Conservation (phyloP, 2,329 filamentous ascomycete species). For the Xylaria sp. region DNA sequence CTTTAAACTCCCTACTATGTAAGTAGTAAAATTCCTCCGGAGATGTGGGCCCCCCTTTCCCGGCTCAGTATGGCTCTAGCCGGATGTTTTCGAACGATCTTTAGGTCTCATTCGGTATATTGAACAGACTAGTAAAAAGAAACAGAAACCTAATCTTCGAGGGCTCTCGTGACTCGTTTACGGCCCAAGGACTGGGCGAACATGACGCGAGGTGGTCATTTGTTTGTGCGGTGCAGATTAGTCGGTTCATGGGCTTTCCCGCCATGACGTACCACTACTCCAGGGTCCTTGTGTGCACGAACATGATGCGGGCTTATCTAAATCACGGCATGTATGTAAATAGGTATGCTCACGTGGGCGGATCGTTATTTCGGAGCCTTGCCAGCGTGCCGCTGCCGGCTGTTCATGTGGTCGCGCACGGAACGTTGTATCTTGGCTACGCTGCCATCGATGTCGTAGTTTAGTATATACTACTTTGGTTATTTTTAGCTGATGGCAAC, state of each 20-base stretch:
- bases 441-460: constrained; percentile 10
- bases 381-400: constrained; percentile 22
- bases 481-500: constrained; percentile 16
- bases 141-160: not conserved
- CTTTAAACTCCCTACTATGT: constrained; percentile 14
- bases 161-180: constrained; percentile 6
- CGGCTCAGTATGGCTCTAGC: constrained; percentile 9
- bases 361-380: constrained; percentile 15
- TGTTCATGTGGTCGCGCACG: constrained; percentile 31
- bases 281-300: constrained; percentile 4
- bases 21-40: constrained; percentile 12
- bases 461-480: constrained; percentile 3
- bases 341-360: constrained; percentile 21
- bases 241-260: constrained; percentile 19
- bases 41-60: constrained; percentile 17
- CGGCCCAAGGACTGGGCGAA: constrained; percentile 4
- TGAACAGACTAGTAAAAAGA: not conserved
- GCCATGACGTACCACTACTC: constrained; percentile 6
- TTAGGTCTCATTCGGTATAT: constrained; percentile 8
- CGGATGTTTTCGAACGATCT: constrained; percentile 13
- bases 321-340: constrained; percentile 7
- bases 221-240: not conserved
- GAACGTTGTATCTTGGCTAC: constrained; percentile 15
- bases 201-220: constrained; percentile 4
- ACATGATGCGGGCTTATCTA: constrained; percentile 17